Evolutionary conservation across 768 basidiomycete species (phyloP), one percentile per base, ranked within the genome.

Genomic region (Mycena indigotica): DNA sequence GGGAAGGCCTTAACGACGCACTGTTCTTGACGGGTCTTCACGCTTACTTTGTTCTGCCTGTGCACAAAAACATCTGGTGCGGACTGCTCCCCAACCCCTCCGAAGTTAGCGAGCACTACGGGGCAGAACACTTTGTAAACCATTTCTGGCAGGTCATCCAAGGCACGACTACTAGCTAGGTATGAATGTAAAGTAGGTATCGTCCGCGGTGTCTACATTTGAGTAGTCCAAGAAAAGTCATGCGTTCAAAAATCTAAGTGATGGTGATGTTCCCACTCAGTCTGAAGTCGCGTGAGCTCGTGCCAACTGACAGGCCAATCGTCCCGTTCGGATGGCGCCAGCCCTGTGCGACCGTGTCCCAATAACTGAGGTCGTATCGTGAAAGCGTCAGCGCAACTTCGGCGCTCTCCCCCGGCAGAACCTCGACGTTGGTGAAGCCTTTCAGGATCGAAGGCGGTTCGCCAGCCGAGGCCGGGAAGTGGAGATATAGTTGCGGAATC

Each of bases 401-500:
- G 56, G 69, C 69, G 24, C 67, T 77, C 66, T 85, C 69, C 1
- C 82, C 82, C 1, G 84, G 77, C 2, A 65, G 50, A 0, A 89
- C 61, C 8, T 77, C 75, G 28, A 86, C 72, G 65, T 88, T 76
- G 15, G 80, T 81, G 75, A 93, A 92, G 2, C 90, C 90, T 60
- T 80, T 84, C 28, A 90, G 76, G 28, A 92, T 67, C 2, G 83
- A 84, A 0, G 90, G 90, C 2, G 91, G 91, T 66, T 91, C 88
- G 32, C 79, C 80, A 2, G 87, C 77, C 0, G 80, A 81, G 0
- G 74, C 52, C 0, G 88, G 87, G 75, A 86, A 83, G 69, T 88
- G 82, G 25, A 93, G 26, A 72, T 92, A 93, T 17, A 93, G 70
- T 75, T 93, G 91, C 10, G 89, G 84, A 45, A 86, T 84, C 84